A percentile compares a stretch with the other conserved stretches of the same genome.
Evolutionary conservation across 2,329 filamentous ascomycete genomes (phyloP).

Genomic region (Nemania serpens): DNA sequence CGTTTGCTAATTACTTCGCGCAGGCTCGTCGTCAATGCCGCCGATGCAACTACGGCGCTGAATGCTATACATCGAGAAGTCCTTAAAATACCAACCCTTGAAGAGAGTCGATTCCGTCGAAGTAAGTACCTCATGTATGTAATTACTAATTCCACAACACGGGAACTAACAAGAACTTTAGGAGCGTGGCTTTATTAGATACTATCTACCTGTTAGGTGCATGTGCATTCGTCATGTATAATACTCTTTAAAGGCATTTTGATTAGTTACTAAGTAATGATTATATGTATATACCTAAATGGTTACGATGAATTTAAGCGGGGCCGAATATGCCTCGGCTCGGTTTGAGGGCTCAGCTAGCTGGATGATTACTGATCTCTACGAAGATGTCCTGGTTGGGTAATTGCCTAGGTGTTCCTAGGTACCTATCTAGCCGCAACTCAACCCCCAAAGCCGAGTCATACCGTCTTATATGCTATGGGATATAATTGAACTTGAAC

Average conservation of each 20-base stretch:
- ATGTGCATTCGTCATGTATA: background rate
- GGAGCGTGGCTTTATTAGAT: slow-evolving; percentile 39
- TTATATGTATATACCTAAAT: background rate
- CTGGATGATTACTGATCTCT: slow-evolving; percentile 13
- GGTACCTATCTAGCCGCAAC: no score
- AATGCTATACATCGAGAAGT: slow-evolving; percentile 41
- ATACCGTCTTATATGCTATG: background rate
- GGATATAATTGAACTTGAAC: background rate
- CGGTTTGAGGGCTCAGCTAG: background rate
- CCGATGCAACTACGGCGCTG: slow-evolving; percentile 37
- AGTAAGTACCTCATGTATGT: slow-evolving; percentile 24
- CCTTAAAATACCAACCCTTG: slow-evolving; percentile 38
- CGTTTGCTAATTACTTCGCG: background rate
- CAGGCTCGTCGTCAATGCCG: slow-evolving; percentile 37
- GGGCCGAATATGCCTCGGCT: slow-evolving; percentile 1
- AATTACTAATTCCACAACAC: background rate
- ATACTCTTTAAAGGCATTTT: background rate
- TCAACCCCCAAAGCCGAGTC: background rate
- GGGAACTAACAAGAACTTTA: slow-evolving; percentile 14
- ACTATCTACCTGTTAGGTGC: no score
- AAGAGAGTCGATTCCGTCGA: slow-evolving; percentile 34
- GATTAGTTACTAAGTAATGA: background rate
- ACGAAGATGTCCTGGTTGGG: no score
- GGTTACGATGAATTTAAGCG: background rate
- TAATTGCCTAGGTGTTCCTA: no score